These are phyloP conservation scores for Aspergillus felis DNA, from an alignment of 2,329 filamentous ascomycete genomes.

Conservation along the genomic window DNA sequence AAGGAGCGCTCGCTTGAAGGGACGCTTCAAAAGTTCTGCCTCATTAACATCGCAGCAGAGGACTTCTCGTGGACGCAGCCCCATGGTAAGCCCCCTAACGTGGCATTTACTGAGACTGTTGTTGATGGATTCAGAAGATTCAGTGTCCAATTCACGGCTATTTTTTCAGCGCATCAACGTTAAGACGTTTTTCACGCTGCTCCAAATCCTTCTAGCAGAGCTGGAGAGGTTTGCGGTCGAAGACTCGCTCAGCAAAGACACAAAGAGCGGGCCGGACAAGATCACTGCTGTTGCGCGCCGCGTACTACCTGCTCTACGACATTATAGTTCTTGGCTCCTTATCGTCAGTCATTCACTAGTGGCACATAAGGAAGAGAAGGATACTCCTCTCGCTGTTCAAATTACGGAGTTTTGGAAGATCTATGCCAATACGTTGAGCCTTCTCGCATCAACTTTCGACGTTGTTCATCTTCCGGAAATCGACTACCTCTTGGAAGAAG, in stretches of 20 bases:
- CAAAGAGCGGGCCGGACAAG: constrained; percentile 42
- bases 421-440: constrained; percentile 60
- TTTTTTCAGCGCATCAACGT: constrained; percentile 75
- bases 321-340: constrained; percentile 66
- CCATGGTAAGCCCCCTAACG: constrained; percentile 45
- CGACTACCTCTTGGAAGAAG: constrained; percentile 64
- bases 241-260: constrained; percentile 41
- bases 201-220: constrained; percentile 67
- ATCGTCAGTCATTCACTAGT: constrained; percentile 53
- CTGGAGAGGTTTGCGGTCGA: constrained; percentile 57
- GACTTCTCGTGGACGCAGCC: constrained; percentile 63
- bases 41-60: constrained; percentile 84
- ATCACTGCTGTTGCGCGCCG: constrained; percentile 58
- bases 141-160: constrained; percentile 43
- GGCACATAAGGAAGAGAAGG: constrained; percentile 47
- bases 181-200: constrained; percentile 68
- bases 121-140: constrained; percentile 41
- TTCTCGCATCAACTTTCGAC: constrained; percentile 57
- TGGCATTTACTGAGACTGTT: background rate
- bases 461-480: constrained; percentile 53
- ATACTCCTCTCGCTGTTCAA: constrained; percentile 53
- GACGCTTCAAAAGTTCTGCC: constrained; percentile 70
- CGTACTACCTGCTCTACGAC: constrained; percentile 60
- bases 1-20: constrained; percentile 64
- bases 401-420: constrained; percentile 62